phyloP scores from a whole-genome alignment of 139 green algal genomes.

The Chlorella ohadii region DNA sequence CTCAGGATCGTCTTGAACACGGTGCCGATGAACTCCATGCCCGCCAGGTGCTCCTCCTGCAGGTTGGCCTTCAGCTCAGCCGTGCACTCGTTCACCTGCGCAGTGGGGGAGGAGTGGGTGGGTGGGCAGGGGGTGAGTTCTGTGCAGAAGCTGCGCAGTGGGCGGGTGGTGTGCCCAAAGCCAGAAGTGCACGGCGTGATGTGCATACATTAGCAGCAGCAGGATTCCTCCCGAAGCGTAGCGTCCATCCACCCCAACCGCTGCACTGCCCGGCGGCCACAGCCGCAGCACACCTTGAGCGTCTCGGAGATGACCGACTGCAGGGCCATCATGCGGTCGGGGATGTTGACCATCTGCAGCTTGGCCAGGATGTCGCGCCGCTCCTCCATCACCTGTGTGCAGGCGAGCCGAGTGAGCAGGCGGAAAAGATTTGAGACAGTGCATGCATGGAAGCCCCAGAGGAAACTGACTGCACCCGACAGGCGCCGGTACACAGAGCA shows the following conservation, averaged over 20 bases:
- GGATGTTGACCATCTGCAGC: slow-evolving; percentile 48
- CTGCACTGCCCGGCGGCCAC: too few relatives aligned
- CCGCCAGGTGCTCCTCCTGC: slow-evolving; percentile 56
- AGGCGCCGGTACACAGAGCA: too few relatives aligned
- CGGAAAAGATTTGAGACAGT: too few relatives aligned
- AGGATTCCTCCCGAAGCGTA: too few relatives aligned
- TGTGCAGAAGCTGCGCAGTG: too few relatives aligned
- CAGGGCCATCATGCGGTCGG: slow-evolving; percentile 49
- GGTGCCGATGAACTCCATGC: slow-evolving; percentile 58
- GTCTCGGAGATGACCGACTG: slow-evolving; percentile 52
- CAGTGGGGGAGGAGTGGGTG: neutral
- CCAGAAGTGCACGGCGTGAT: too few relatives aligned
- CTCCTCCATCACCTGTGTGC: slow-evolving; percentile 40
- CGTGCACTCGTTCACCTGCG: slow-evolving; percentile 51
- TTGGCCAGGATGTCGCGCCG: slow-evolving; percentile 43
- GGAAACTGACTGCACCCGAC: too few relatives aligned
- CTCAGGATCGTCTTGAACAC: slow-evolving; percentile 57
- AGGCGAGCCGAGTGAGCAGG: neutral
- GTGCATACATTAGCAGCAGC: too few relatives aligned
- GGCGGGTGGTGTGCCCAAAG: too few relatives aligned
- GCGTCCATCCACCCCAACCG: too few relatives aligned
- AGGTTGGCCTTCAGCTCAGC: slow-evolving; percentile 52
- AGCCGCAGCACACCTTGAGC: slow-evolving; percentile 38
- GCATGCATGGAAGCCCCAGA: too few relatives aligned
- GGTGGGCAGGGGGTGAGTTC: neutral